Evolutionary conservation across 2,329 filamentous ascomycete genomes (phyloP).

Genomic region (Teratosphaeria pseudoeucalypti): DNA sequence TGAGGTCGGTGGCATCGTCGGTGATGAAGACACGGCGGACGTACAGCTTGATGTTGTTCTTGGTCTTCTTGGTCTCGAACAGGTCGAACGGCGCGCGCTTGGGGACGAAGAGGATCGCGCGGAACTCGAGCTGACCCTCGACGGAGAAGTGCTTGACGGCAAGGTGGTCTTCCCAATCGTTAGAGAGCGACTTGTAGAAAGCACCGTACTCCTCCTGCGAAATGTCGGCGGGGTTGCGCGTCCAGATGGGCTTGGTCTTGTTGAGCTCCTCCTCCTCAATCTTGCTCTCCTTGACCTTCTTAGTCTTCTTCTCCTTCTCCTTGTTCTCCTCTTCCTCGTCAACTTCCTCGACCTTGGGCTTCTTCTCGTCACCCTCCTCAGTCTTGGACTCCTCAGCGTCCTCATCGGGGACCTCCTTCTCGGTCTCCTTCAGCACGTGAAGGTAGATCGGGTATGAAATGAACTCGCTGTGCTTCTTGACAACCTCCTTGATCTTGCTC

Average conservation of each 20-base stretch:
- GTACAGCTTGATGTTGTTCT: conserved; percentile 99
- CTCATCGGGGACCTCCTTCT: conserved; percentile 97
- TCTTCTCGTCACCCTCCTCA: conserved; percentile 79
- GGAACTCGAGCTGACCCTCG: conserved; percentile 99
- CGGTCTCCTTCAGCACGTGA: conserved; percentile 96
- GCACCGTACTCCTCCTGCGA: conserved; percentile 91
- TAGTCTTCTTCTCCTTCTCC: conserved; percentile 94
- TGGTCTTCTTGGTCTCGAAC: conserved; percentile 99
- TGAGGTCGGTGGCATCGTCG: conserved; percentile 96
- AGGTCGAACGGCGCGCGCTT: conserved; percentile 99
- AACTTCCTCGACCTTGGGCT: conserved; percentile 90
- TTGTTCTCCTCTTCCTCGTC: conserved; percentile 72
- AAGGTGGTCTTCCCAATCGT: conserved; percentile 99
- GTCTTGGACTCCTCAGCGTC: conserved; percentile 64
- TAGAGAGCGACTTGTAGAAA: conserved; percentile 99
- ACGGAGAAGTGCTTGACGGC: conserved; percentile 99
- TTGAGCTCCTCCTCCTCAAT: conserved; percentile 99
- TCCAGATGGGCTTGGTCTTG: conserved; percentile 99
- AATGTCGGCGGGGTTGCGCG: conserved; percentile 93
- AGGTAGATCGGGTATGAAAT: conserved; percentile 99
- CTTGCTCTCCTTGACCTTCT: conserved; percentile 98
- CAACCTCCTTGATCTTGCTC: conserved; percentile 98
- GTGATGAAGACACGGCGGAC: conserved; percentile 99
- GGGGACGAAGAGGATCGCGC: conserved; percentile 96
- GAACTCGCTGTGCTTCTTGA: conserved; percentile 99